Conservation (phyloP, 345 rosid genomes). For the Corchorus olitorius region DNA sequence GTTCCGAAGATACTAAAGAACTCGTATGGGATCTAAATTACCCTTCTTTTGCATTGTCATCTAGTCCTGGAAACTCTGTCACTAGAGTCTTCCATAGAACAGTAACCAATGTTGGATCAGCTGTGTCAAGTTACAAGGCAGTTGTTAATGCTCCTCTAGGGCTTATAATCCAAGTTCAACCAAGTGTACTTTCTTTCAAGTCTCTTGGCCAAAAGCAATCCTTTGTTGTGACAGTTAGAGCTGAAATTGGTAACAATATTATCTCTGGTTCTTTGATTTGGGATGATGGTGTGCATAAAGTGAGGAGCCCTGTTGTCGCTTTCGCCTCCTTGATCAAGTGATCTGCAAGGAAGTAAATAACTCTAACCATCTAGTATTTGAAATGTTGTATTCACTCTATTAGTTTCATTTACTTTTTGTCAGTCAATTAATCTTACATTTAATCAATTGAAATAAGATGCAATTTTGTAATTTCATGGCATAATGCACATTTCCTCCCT, state of each 20-base stretch:
- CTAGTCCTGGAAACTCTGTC: neutral
- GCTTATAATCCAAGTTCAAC: conserved; percentile 31
- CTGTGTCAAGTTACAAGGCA: conserved; percentile 29
- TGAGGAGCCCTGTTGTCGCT: conserved; percentile 42
- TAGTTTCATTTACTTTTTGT: too few species aligned
- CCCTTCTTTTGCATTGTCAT: conserved; percentile 36
- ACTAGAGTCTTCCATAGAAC: conserved; percentile 31
- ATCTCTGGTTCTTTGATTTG: conserved; percentile 35
- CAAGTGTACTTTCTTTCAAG: conserved; percentile 29
- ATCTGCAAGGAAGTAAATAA: neutral
- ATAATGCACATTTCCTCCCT: too few species aligned
- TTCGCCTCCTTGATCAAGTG: neutral
- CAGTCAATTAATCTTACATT: too few species aligned
- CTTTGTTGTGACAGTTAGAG: conserved; percentile 31
- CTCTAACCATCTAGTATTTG: neutral
- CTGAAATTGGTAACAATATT: neutral
- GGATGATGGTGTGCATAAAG: conserved; percentile 38
- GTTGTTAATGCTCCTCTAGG: conserved; percentile 11
- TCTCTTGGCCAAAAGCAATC: conserved; percentile 20
- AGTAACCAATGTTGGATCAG: conserved; percentile 41
- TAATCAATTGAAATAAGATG: too few species aligned
- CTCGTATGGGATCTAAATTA: conserved; percentile 42
- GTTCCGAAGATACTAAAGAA: conserved; percentile 10
- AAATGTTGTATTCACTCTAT: neutral
- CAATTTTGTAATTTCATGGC: too few species aligned